Base-by-base conservation (phyloP, 2,329 filamentous ascomycete genomes). In the Bipolaris gigantea region DNA sequence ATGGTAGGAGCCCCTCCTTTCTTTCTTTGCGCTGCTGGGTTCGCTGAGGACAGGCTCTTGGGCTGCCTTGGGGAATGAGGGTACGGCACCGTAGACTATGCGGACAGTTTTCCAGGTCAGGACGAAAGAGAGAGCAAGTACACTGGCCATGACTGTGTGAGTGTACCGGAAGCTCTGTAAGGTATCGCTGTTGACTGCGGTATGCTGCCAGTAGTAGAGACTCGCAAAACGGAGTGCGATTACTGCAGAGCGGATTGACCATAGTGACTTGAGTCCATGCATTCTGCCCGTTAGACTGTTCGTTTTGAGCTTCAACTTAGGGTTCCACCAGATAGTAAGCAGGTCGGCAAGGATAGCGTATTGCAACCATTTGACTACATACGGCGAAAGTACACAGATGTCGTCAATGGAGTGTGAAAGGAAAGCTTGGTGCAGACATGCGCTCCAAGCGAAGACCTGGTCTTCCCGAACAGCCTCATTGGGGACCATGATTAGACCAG, bases 251-350 rank as follows among this genome's bases (percentile, higher is more conserved):
- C 92, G 89, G 56, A 87, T 82, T 1, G 79, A 79, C 66, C 90
- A 89, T 80, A 89, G 89, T 47, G 84, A 80, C 3, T 78, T 76
- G 11, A 89, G 80, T 0, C 87, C 86, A 3, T 80, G 69, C 30
- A 89, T 77, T 52, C 69, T 64, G 15, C 69, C 70, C 2, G 68
- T 64, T 83, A 85, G 57, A 76, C 80, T 25, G 79, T 83, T 67
- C 82, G 88, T 50, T 84, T 86, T 82, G 62, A 86, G 79, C 32
- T 83, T 80, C 60, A 89, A 83, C 54, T 81, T 82, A 0, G 86
- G 86, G 57, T 89, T 90, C 88, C 88, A 90, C 81, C 85, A 88
- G 11, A 81, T 73, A 3, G 85, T 81, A 16, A 81, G 62, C 2
- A 84, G 60, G 33, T 81, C 81, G 11, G 80, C 73, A 48, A 74